Evolutionary conservation across 164 flowering plant species (phyloP).

Genomic region (Protea cynaroides): DNA sequence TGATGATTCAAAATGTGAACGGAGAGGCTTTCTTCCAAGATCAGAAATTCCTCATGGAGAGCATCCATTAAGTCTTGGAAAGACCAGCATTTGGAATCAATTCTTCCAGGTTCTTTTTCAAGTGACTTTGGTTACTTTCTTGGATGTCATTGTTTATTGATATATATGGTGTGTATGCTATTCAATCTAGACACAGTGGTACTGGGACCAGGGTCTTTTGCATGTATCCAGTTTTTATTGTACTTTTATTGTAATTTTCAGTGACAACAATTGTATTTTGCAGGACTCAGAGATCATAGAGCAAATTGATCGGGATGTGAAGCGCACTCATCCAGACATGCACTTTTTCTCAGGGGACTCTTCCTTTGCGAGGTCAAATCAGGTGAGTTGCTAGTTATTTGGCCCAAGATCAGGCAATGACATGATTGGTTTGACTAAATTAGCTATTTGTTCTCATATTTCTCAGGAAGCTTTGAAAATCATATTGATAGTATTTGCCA

Average conservation of each 20-base stretch:
- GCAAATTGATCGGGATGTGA: conserved; percentile 98
- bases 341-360: conserved; percentile 88
- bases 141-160: background rate
- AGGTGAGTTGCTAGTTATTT: conserved; percentile 34
- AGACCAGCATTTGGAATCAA: conserved; percentile 86
- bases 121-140: conserved; percentile 3
- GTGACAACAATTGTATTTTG: conserved; percentile 5
- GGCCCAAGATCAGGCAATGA: background rate
- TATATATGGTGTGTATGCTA: too few species aligned
- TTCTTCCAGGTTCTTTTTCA: conserved; percentile 70
- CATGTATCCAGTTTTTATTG: too few species aligned
- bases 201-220: background rate
- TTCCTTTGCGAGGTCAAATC: conserved; percentile 65
- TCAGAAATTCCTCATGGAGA: conserved; percentile 77
- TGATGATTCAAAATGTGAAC: conserved; percentile 33
- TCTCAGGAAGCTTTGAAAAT: conserved; percentile 77
- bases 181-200: too few species aligned
- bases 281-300: conserved; percentile 91
- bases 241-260: background rate
- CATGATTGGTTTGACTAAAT: background rate
- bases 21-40: conserved; percentile 64
- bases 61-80: conserved; percentile 95
- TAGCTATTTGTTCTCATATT: background rate
- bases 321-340: conserved; percentile 96
- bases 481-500: conserved; percentile 83